phyloP scores from a whole-genome alignment of 305 asterid species.

The Stenogyne calaminthoides region DNA sequence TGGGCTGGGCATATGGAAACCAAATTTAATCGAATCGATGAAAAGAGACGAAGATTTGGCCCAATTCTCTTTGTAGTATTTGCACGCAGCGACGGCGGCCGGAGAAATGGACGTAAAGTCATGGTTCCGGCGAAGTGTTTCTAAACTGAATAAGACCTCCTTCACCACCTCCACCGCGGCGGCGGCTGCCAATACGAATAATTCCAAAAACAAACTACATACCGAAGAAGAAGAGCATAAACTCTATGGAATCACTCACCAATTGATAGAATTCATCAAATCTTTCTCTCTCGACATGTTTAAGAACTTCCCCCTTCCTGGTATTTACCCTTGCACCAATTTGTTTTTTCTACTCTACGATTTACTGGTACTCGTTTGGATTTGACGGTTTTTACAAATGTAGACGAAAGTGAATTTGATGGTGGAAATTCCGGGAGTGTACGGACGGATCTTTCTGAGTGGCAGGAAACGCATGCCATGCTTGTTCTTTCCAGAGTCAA shows the following conservation, averaged over 20 bases:
- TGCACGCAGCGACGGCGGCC: background rate
- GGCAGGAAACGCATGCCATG: conserved; percentile 91
- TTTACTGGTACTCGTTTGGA: background rate
- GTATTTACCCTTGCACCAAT: conserved; percentile 32
- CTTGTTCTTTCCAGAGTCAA: conserved; percentile 73
- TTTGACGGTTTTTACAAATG: conserved; percentile 43
- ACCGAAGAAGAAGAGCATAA: conserved; percentile 39
- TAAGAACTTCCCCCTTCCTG: conserved; percentile 58
- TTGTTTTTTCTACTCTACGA: background rate
- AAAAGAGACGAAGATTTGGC: background rate
- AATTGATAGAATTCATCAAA: conserved; percentile 63
- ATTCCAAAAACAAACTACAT: conserved; percentile 12
- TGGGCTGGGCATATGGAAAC: background rate
- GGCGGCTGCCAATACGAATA: background rate
- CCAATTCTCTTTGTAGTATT: background rate
- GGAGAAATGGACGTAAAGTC: conserved; percentile 62
- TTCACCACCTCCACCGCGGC: conserved; percentile 29
- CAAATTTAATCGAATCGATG: background rate
- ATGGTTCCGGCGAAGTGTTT: conserved; percentile 71
- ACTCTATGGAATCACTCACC: conserved; percentile 67
- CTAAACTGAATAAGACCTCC: conserved; percentile 46
- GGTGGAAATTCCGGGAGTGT: conserved; percentile 45
- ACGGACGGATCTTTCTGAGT: conserved; percentile 71
- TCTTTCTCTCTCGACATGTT: conserved; percentile 76
- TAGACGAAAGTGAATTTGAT: conserved; percentile 41